phyloP scores from a whole-genome alignment of 176 grass and related monocot species.

The Paspalum notatum region DNA sequence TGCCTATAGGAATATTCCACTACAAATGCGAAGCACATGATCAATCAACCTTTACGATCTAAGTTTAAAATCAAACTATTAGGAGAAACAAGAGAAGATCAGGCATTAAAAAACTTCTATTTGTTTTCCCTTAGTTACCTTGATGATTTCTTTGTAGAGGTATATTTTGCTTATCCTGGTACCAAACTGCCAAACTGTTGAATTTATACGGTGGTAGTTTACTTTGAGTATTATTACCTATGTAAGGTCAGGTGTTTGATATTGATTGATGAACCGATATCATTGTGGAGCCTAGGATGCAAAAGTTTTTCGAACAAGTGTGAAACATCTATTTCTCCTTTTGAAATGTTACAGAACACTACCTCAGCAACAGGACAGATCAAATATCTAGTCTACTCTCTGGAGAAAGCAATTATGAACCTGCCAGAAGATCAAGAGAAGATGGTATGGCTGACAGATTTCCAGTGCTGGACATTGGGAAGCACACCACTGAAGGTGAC shows the following conservation, averaged over 20 bases:
- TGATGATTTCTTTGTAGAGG: background rate
- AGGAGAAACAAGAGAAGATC: conserved; percentile 6
- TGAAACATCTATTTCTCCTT: conserved; percentile 1
- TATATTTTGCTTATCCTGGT: background rate
- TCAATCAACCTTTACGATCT: background rate
- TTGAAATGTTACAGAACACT: conserved; percentile 60
- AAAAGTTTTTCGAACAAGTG: background rate
- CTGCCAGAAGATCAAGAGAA: conserved; percentile 64
- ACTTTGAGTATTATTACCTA: background rate
- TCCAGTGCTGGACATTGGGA: conserved; percentile 68
- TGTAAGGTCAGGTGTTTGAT: background rate
- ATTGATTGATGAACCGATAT: background rate
- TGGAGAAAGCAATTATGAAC: conserved; percentile 80
- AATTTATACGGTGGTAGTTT: background rate
- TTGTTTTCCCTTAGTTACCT: background rate
- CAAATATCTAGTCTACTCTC: conserved; percentile 79
- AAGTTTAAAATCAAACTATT: background rate
- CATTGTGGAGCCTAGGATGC: conserved; percentile 3
- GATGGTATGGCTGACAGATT: conserved; percentile 88
- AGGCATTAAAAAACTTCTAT: background rate
- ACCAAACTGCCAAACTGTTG: background rate
- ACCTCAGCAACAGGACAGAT: conserved; percentile 64
- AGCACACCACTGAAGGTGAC: conserved; percentile 68
- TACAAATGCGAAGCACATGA: background rate
- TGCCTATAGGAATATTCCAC: background rate